Percentiles rank a stretch among this genome's conserved stretches.
Conservation (phyloP, 768 basidiomycete species). For the Sarcomyxa edulis region DNA sequence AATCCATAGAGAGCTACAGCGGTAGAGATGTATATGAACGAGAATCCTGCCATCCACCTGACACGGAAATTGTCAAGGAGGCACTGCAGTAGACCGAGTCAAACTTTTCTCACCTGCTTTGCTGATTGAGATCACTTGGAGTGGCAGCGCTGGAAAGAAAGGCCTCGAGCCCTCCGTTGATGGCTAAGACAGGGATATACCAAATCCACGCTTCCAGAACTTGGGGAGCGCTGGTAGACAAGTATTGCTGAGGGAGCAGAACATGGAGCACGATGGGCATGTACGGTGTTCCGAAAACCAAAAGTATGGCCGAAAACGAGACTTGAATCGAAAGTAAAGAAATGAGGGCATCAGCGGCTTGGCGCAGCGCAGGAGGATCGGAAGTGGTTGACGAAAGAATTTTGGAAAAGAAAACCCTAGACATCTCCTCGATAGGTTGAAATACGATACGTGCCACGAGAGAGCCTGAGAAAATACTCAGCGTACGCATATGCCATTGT, state of each 20-base stretch:
- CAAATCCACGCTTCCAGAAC: constrained; percentile 79
- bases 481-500: not conserved
- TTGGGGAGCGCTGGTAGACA: constrained; percentile 70
- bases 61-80: constrained; percentile 6
- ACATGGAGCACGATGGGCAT: constrained; percentile 63
- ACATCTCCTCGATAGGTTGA: constrained; percentile 93
- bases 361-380: constrained; percentile 18
- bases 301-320: constrained; percentile 60
- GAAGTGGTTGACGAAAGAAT: constrained; percentile 22
- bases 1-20: constrained; percentile 41
- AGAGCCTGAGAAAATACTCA: constrained; percentile 55
- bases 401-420: constrained; percentile 85
- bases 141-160: constrained; percentile 80
- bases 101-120: constrained; percentile 48
- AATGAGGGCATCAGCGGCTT: constrained; percentile 47
- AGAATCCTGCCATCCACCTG: constrained; percentile 79
- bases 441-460: constrained; percentile 89
- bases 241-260: constrained; percentile 66
- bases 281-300: constrained; percentile 73
- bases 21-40: constrained; percentile 56
- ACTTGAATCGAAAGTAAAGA: constrained; percentile 64
- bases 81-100: not conserved
- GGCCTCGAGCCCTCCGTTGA: constrained; percentile 91
- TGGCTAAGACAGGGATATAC: constrained; percentile 85
- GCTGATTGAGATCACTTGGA: constrained; percentile 57